A percentile compares a stretch with the other conserved stretches of the same genome.
These are phyloP conservation scores for Saccharomycopsis javanensis DNA, from an alignment of 805 yeast species.

Conservation along the genomic window DNA sequence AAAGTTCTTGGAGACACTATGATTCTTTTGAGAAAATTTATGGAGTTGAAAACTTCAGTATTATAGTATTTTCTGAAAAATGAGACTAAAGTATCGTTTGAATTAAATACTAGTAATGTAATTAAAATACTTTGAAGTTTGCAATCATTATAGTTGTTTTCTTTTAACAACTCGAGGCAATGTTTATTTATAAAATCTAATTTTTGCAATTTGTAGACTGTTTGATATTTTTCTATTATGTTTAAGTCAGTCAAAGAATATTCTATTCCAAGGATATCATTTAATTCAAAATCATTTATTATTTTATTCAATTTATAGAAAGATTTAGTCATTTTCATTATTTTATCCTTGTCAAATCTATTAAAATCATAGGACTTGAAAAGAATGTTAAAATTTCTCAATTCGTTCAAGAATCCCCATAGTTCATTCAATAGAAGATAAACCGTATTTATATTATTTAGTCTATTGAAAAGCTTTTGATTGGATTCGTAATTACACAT, in stretches of 20 bases:
- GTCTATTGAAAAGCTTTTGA: conserved; percentile 28
- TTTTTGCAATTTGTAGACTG: conserved; percentile 12
- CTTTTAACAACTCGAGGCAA: conserved; percentile 17
- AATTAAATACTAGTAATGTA: conserved; percentile 14
- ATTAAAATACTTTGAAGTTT: background rate
- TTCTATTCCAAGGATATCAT: background rate
- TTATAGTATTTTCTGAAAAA: conserved; percentile 9
- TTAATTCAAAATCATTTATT: background rate
- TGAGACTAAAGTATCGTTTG: conserved; percentile 13
- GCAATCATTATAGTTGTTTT: conserved; percentile 1
- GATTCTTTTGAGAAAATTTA: conserved; percentile 11
- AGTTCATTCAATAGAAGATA: conserved; percentile 31
- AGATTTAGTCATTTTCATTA: background rate
- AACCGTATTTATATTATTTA: conserved; percentile 31
- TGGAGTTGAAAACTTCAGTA: conserved; percentile 4
- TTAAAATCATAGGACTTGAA: conserved; percentile 5
- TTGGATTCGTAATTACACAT: conserved; percentile 35
- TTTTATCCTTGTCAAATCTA: background rate
- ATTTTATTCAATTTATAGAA: conserved; percentile 9
- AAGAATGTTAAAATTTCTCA: conserved; percentile 22
- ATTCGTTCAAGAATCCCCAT: conserved; percentile 29
- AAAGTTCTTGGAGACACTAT: conserved; percentile 17
- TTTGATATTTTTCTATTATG: conserved; percentile 7
- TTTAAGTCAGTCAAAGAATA: conserved; percentile 11
- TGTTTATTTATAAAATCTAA: conserved; percentile 22